These are phyloP conservation scores for Exsudoporus frostii DNA, from an alignment of 768 basidiomycete genomes.

Conservation along the genomic window DNA sequence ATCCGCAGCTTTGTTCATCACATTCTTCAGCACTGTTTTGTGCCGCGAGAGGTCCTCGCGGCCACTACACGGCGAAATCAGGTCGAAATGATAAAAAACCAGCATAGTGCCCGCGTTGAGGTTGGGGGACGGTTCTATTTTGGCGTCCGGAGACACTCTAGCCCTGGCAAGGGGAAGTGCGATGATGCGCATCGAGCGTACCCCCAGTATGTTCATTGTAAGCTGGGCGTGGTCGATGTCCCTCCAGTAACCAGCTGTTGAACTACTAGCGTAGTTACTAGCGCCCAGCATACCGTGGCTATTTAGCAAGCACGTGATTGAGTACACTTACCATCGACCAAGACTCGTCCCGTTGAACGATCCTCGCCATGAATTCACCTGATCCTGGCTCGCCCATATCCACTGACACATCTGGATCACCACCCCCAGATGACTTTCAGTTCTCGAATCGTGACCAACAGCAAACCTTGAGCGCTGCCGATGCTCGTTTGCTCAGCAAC, in stretches of 20 bases:
- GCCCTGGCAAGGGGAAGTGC: constrained; percentile 42
- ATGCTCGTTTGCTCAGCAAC: constrained; percentile 19
- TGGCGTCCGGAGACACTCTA: constrained; percentile 10
- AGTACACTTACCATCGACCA: neutral
- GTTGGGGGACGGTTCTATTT: constrained; percentile 3
- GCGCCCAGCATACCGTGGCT: too few species aligned
- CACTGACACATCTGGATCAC: constrained; percentile 37
- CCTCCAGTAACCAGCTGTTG: too few species aligned
- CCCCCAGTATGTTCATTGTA: constrained; percentile 14
- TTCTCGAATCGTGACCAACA: constrained; percentile 31
- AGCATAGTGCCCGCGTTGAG: constrained; percentile 22
- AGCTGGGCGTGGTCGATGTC: neutral
- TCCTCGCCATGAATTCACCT: constrained; percentile 34
- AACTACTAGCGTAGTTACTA: neutral
- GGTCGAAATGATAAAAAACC: constrained; percentile 43
- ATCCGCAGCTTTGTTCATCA: constrained; percentile 47
- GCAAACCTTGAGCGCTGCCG: constrained; percentile 17
- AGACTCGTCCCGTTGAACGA: neutral
- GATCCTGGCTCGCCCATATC: constrained; percentile 37
- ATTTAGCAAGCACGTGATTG: constrained; percentile 18
- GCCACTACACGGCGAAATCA: constrained; percentile 28
- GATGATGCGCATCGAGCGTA: constrained; percentile 42
- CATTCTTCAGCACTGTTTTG: constrained; percentile 40
- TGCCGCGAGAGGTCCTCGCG: constrained; percentile 30
- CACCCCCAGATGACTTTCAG: constrained; percentile 35